Conservation (phyloP, 192 early-diverging fungal genomes). For the Diversispora epigaea region DNA sequence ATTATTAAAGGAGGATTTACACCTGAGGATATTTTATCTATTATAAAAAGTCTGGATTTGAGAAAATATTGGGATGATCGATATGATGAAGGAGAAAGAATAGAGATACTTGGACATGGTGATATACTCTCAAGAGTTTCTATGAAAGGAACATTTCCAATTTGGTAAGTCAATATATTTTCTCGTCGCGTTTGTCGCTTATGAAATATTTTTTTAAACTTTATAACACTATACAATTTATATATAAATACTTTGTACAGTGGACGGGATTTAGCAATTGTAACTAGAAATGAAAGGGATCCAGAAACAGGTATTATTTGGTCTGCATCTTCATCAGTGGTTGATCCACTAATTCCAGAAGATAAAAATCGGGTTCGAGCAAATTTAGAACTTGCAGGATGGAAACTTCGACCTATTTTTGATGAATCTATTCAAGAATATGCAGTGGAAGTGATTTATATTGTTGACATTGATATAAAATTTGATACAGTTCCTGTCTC, state of each 20-base stretch:
- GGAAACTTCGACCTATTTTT: constrained; percentile 49
- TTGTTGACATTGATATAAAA: constrained; percentile 54
- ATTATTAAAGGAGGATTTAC: constrained; percentile 52
- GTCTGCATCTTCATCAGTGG: constrained; percentile 49
- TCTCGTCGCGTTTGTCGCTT: not conserved
- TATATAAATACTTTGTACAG: constrained; percentile 15
- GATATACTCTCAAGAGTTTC: constrained; percentile 49
- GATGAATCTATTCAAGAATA: constrained; percentile 42
- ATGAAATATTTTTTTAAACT: not conserved
- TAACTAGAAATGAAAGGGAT: constrained; percentile 52
- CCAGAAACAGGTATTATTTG: constrained; percentile 45
- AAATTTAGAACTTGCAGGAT: constrained; percentile 50
- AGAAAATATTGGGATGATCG: constrained; percentile 50
- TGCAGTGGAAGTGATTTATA: constrained; percentile 44
- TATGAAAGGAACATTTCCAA: constrained; percentile 38
- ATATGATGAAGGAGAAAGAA: constrained; percentile 47
- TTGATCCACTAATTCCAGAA: constrained; percentile 49
- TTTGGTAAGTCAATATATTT: constrained; percentile 20
- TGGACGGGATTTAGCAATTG: constrained; percentile 47
- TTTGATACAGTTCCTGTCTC: constrained; percentile 43
- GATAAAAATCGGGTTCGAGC: constrained; percentile 47
- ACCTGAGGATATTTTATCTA: constrained; percentile 54
- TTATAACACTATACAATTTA: not conserved
- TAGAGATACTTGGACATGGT: constrained; percentile 54
- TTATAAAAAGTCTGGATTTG: constrained; percentile 49